Evolutionary conservation across 371 early-diverging fungal genomes (phyloP).

Genomic region (Mucor sp.): DNA sequence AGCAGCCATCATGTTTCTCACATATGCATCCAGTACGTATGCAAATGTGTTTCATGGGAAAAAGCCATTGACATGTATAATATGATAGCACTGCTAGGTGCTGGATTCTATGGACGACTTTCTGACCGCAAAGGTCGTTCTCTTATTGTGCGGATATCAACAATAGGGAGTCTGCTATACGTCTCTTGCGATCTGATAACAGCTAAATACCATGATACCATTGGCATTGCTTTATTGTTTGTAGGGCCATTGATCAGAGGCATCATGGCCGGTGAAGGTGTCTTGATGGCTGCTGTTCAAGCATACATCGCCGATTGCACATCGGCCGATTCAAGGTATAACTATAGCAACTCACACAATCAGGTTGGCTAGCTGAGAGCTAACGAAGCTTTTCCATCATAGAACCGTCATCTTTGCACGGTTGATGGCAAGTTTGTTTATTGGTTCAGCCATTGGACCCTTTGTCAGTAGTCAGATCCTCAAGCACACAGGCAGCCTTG

Average conservation of each 20-base stretch:
- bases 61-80: slow-evolving; percentile 1
- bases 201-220: slow-evolving; percentile 19
- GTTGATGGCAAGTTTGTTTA: slow-evolving; percentile 28
- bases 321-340: slow-evolving; percentile 25
- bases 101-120: slow-evolving; percentile 41
- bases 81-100: slow-evolving; percentile 34
- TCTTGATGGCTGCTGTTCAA: slow-evolving; percentile 35
- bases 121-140: slow-evolving; percentile 48
- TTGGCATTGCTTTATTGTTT: slow-evolving; percentile 39
- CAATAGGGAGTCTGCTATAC: slow-evolving; percentile 26
- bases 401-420: slow-evolving; percentile 38
- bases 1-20: slow-evolving; percentile 34
- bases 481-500: slow-evolving; percentile 27
- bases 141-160: slow-evolving; percentile 23
- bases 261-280: slow-evolving; percentile 40
- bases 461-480: slow-evolving; percentile 4
- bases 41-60: too few species aligned
- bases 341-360: not conserved
- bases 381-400: not conserved
- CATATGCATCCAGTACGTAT: slow-evolving; percentile 31
- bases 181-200: slow-evolving; percentile 26
- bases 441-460: slow-evolving; percentile 37
- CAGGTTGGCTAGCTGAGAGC: too few species aligned
- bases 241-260: slow-evolving; percentile 41
- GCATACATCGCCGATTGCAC: slow-evolving; percentile 53